Evolutionary conservation across 345 rosid species (phyloP).

Genomic region (Gossypioides kirkii): DNA sequence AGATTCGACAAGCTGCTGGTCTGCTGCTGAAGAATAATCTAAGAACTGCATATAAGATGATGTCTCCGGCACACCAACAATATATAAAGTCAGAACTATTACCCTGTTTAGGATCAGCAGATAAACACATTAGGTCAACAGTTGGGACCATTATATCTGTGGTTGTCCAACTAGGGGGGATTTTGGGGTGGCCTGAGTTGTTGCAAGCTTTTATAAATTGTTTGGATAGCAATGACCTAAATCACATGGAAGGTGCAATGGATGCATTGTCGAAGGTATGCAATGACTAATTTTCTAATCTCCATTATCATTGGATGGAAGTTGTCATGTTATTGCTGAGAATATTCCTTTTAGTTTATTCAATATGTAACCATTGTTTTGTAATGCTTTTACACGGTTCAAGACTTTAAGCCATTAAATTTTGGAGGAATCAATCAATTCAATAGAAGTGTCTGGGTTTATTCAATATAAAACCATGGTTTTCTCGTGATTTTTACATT

Average conservation of each 20-base stretch:
- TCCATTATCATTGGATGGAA: background rate
- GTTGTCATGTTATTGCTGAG: background rate
- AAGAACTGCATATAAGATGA: constrained; percentile 54
- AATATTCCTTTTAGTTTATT: background rate
- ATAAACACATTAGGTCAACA: constrained; percentile 82
- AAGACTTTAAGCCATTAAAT: background rate
- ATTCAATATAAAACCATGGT: background rate
- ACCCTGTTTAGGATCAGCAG: constrained; percentile 86
- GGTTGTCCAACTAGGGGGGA: constrained; percentile 61
- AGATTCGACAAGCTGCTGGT: constrained; percentile 97
- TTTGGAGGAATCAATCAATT: background rate
- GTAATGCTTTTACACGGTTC: background rate
- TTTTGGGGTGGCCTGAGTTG: constrained; percentile 84
- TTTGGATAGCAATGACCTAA: constrained; percentile 74
- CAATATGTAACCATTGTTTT: background rate
- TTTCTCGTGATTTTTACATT: background rate
- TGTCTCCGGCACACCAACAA: constrained; percentile 58
- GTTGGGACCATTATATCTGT: constrained; percentile 86
- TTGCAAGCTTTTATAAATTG: constrained; percentile 75
- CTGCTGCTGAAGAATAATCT: constrained; percentile 86
- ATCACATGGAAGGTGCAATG: constrained; percentile 99
- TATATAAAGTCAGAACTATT: constrained; percentile 46
- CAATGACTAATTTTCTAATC: constrained; percentile 42
- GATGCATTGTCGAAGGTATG: constrained; percentile 93
- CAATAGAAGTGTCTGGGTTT: background rate